Conservation (phyloP, 176 grass and related monocot species). For the Triticum turgidum region DNA sequence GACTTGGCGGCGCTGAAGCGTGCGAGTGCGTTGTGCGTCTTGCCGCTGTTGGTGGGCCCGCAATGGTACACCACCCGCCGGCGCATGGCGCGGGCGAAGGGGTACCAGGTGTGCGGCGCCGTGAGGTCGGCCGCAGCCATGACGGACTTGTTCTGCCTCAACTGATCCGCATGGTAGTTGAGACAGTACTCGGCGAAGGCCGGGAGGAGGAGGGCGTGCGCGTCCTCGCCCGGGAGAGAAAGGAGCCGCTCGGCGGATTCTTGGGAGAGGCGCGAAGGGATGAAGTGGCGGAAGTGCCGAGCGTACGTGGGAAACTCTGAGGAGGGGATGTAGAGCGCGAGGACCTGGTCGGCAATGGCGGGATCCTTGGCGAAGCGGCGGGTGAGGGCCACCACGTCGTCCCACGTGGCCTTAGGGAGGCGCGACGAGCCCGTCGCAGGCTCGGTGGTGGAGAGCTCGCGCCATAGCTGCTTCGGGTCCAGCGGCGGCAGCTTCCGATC, state of each 20-base stretch:
- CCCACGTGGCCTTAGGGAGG: slow-evolving; percentile 57
- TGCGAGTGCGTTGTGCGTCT: slow-evolving; percentile 84
- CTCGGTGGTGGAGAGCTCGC: slow-evolving; percentile 44
- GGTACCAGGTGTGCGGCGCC: slow-evolving; percentile 83
- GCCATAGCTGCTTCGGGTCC: slow-evolving; percentile 57
- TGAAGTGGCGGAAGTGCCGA: slow-evolving; percentile 55
- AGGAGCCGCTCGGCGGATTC: slow-evolving; percentile 39
- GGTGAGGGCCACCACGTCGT: slow-evolving; percentile 39
- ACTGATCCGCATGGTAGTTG: slow-evolving; percentile 45
- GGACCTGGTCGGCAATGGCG: slow-evolving; percentile 70
- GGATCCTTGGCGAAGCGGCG: slow-evolving; percentile 67
- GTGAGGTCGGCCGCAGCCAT: slow-evolving; percentile 84
- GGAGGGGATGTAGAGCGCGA: slow-evolving; percentile 78
- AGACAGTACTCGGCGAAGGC: slow-evolving; percentile 79
- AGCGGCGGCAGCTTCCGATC: slow-evolving; percentile 10
- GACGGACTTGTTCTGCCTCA: slow-evolving; percentile 42
- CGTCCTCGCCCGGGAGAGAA: slow-evolving; percentile 31
- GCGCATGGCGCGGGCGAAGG: slow-evolving; percentile 93
- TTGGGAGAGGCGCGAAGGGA: slow-evolving; percentile 50
- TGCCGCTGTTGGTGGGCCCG: slow-evolving; percentile 92
- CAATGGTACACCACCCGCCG: slow-evolving; percentile 84
- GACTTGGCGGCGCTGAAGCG: slow-evolving; percentile 66
- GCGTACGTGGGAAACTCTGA: slow-evolving; percentile 56
- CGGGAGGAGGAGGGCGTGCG: slow-evolving; percentile 70
- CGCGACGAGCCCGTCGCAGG: slow-evolving; percentile 19